phyloP scores from a whole-genome alignment of 306 rosid species.

The Phaseolus lunatus region DNA sequence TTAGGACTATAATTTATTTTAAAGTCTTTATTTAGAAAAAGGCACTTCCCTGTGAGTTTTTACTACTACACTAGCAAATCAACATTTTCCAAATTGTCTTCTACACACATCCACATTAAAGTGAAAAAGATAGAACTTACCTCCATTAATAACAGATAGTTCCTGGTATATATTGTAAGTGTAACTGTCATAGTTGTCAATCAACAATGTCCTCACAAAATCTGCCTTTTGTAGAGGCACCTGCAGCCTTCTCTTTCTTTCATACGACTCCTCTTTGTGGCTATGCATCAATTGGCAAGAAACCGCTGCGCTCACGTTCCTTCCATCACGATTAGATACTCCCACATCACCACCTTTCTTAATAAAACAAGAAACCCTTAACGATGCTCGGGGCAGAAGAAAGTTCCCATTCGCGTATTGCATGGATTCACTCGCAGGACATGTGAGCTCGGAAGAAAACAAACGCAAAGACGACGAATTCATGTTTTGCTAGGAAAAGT shows the following conservation, averaged over 20 bases:
- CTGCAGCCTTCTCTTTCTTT: constrained; percentile 48
- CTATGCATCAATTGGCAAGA: constrained; percentile 62
- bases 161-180: constrained; percentile 98
- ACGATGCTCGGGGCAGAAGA: constrained; percentile 43
- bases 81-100: constrained; percentile 1
- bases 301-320: constrained; percentile 39
- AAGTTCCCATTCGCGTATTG: constrained; percentile 43
- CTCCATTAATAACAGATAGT: constrained; percentile 83
- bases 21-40: background rate
- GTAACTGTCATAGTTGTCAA: constrained; percentile 98
- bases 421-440: constrained; percentile 55
- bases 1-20: background rate
- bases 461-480: constrained; percentile 48
- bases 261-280: constrained; percentile 61
- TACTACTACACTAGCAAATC: background rate
- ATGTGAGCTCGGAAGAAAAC: constrained; percentile 56
- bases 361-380: constrained; percentile 52
- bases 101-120: constrained; percentile 3
- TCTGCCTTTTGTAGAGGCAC: constrained; percentile 58
- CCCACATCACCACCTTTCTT: constrained; percentile 51
- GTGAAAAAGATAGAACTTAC: constrained; percentile 52
- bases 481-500: constrained; percentile 48
- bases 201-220: constrained; percentile 85
- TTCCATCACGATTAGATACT: constrained; percentile 44
- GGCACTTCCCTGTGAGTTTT: background rate